phyloP scores from a whole-genome alignment of 345 rosid species.

The Lepidium sativum region DNA sequence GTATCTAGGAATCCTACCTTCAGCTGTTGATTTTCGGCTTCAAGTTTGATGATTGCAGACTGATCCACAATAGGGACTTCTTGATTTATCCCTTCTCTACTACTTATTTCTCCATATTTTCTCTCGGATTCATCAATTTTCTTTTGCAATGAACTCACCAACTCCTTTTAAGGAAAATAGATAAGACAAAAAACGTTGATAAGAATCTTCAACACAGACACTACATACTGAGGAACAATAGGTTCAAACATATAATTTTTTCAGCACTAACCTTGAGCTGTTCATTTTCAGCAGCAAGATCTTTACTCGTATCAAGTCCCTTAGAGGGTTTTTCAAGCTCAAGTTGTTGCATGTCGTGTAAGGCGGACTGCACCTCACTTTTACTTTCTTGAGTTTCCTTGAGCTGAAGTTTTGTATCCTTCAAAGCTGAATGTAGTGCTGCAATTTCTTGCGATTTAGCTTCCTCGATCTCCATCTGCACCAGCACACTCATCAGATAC shows the following conservation, averaged over 20 bases:
- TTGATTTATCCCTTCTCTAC: conserved; percentile 36
- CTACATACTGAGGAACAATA: background rate
- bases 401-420: conserved; percentile 40
- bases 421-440: conserved; percentile 31
- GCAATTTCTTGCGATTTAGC: conserved; percentile 33
- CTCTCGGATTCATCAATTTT: conserved; percentile 65
- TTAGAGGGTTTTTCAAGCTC: conserved; percentile 57
- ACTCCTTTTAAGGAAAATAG: conserved; percentile 29
- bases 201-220: background rate
- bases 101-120: conserved; percentile 59
- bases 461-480: conserved; percentile 68
- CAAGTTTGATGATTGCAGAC: conserved; percentile 52
- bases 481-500: conserved; percentile 14
- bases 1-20: conserved; percentile 41
- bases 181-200: background rate
- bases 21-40: conserved; percentile 74
- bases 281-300: conserved; percentile 70
- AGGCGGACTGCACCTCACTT: conserved; percentile 42
- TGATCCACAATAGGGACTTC: conserved; percentile 55
- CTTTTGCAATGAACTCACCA: conserved; percentile 62
- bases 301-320: conserved; percentile 51
- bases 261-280: conserved; percentile 57
- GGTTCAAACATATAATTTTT: background rate
- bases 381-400: conserved; percentile 50
- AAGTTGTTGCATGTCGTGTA: conserved; percentile 38